Percentiles rank a stretch among this genome's conserved stretches.
phyloP scores from a whole-genome alignment of 345 rosid species.

The Brassica cretica region DNA sequence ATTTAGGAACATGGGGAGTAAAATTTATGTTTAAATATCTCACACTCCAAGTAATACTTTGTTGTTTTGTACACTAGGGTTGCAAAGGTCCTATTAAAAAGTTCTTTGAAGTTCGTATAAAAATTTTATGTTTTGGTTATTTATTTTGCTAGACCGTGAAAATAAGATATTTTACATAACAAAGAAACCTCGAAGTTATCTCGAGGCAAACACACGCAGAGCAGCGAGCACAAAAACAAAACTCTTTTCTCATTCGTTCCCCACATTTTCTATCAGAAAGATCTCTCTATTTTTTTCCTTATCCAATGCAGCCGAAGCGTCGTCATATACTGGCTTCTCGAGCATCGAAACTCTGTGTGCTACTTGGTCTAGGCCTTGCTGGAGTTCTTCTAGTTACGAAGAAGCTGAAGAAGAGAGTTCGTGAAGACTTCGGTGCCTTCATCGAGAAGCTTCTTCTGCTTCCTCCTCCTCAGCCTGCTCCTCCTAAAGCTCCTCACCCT shows the following conservation, averaged over 20 bases:
- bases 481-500: constrained; percentile 97
- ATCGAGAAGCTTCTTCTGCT: constrained; percentile 70
- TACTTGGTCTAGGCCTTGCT: constrained; percentile 85
- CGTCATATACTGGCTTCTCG: constrained; percentile 53
- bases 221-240: constrained; percentile 22
- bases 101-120: background rate
- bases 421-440: constrained; percentile 91
- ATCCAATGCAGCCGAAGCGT: constrained; percentile 31
- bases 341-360: constrained; percentile 76
- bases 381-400: constrained; percentile 65
- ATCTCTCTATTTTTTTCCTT: background rate
- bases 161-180: background rate
- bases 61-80: background rate
- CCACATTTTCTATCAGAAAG: background rate
- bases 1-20: no score
- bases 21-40: no score
- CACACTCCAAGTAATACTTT: no score
- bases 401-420: constrained; percentile 61
- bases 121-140: background rate
- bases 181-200: background rate
- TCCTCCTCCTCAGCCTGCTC: constrained; percentile 97
- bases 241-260: background rate
- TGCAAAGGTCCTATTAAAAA: background rate
- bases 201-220: background rate
- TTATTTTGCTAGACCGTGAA: background rate